phyloP scores from a whole-genome alignment of 805 yeast genomes.

The Metahyphopichia silvanorum region DNA sequence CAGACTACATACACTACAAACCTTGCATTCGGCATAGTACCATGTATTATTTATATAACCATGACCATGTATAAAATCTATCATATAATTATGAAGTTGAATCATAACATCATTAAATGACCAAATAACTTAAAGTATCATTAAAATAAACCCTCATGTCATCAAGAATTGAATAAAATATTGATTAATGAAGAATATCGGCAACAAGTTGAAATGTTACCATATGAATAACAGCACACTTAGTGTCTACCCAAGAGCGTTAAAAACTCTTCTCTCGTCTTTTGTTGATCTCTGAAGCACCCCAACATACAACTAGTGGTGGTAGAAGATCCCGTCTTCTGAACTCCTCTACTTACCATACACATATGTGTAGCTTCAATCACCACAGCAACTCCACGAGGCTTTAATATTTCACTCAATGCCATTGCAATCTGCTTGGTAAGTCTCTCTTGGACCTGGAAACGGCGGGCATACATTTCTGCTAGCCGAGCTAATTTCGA shows the following conservation, averaged over 20 bases:
- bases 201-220: too few relatives aligned
- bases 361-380: slow-evolving; percentile 99
- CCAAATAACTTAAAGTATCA: too few relatives aligned
- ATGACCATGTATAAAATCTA: slow-evolving; percentile 1
- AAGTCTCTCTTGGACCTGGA: slow-evolving; percentile 96
- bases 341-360: slow-evolving; percentile 97
- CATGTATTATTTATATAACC: too few relatives aligned
- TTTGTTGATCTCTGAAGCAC: slow-evolving; percentile 87
- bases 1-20: too few relatives aligned
- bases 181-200: too few relatives aligned
- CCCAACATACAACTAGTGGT: slow-evolving; percentile 97
- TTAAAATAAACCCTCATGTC: too few relatives aligned
- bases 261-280: slow-evolving; percentile 94
- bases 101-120: too few relatives aligned
- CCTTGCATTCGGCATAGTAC: too few relatives aligned
- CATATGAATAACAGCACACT: too few relatives aligned
- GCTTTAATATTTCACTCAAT: slow-evolving; percentile 81
- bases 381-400: slow-evolving; percentile 97
- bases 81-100: neutral
- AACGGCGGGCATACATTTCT: slow-evolving; percentile 92
- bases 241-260: slow-evolving; percentile 67
- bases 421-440: slow-evolving; percentile 99
- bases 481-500: slow-evolving; percentile 93
- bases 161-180: too few relatives aligned
- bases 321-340: slow-evolving; percentile 90